Evolutionary conservation across 352 stramenopile species (phyloP).

Genomic region (Phytopythium cucurbitacearum): DNA sequence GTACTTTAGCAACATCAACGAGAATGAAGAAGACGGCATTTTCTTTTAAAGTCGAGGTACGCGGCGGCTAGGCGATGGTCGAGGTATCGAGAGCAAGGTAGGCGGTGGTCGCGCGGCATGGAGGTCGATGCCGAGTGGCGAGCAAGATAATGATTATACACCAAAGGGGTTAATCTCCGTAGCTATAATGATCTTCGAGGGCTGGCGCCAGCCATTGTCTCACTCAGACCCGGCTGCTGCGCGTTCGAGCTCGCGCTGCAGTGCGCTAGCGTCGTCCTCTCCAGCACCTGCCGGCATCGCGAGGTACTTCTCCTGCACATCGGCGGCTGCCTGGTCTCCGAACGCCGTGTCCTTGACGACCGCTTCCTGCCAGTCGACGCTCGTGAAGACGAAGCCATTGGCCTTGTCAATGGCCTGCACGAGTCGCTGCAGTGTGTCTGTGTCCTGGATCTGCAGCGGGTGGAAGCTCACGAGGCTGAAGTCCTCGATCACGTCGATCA

Average conservation of each 20-base stretch:
- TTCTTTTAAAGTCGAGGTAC: conserved; percentile 57
- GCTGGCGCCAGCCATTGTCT: background rate
- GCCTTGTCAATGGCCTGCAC: conserved; percentile 79
- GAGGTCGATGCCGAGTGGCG: no score
- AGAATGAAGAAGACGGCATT: conserved; percentile 74
- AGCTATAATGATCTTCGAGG: background rate
- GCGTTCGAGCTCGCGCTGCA: conserved; percentile 1
- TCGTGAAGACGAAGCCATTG: conserved; percentile 80
- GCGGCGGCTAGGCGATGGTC: no score
- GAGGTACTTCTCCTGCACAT: conserved; percentile 74
- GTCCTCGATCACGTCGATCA: conserved; percentile 85
- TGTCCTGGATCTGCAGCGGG: conserved; percentile 78
- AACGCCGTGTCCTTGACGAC: conserved; percentile 73
- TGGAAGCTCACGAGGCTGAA: conserved; percentile 85
- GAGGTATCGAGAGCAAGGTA: no score
- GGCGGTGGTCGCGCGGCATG: no score
- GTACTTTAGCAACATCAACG: conserved; percentile 86
- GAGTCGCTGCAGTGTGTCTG: conserved; percentile 53
- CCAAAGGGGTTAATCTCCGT: no score
- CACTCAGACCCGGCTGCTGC: no score
- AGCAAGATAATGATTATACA: no score
- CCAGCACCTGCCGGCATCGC: conserved; percentile 16
- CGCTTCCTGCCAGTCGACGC: conserved; percentile 72
- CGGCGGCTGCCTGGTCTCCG: conserved; percentile 45
- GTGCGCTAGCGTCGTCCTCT: background rate